Base-by-base conservation (phyloP, 306 rosid genomes). In the Glycine soja region DNA sequence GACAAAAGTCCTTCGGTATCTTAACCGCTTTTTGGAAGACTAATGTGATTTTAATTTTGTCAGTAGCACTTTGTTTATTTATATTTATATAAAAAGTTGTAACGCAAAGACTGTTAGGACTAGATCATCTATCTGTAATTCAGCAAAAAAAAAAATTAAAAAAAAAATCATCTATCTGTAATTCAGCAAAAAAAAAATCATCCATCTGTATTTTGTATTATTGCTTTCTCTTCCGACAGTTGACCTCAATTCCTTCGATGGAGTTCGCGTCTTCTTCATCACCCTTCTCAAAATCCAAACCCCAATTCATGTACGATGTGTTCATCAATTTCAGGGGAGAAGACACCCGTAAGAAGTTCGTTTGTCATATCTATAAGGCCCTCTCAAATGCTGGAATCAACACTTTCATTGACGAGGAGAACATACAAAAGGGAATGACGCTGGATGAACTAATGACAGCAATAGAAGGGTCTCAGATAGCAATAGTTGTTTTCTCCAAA, bases 401-500 rank as follows among this genome's bases (percentile, higher is more conserved):
- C 4, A 48, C 53, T 48, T 48, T 10, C 53, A 2, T 48, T 0
- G 53, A 48, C 11, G 50, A 46, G 0, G 0, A 4, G 11, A 46
- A 8, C 9, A 2, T 46, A 2, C 0, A 0, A 0, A 46, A 8
- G 10, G 50, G 7, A 34, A 3, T 0, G 3, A 1, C 2, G 4
- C 38, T 34, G 38, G 0, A 14, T 1, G 71, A 36, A 12, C 4
- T 84, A 1, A 0, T 4, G 10, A 14, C 15, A 24, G 69, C 84
- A 9, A 80, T 84, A 9, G 8, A 36, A 42, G 69, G 72, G 0
- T 84, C 87, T 5, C 40, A 0, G 2, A 32, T 84, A 8, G 46
- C 81, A 0, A 3, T 84, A 0, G 9, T 84, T 3, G 57, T 80
- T 75, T 70, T 84, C 57, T 84, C 82, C 0, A 0, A 0, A 16